Base-by-base conservation (phyloP, 495 filamentous ascomycete species). In the Corynascus novoguineensis region DNA sequence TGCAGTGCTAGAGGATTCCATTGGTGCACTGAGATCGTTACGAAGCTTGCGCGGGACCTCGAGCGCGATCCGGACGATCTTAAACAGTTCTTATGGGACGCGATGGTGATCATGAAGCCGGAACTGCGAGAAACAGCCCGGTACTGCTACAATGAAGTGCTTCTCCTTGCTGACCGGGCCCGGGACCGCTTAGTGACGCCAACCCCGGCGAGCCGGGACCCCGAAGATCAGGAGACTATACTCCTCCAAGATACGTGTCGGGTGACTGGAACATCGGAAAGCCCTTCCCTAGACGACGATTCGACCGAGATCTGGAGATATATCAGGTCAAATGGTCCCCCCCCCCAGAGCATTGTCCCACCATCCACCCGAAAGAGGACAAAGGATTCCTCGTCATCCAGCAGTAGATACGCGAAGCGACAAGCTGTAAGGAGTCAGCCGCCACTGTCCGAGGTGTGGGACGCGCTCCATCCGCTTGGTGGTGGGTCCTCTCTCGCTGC, bases 391-490 rank as follows among this genome's bases (percentile, higher is more conserved):
- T 11, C 2, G 40, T 42, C 40, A 22, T 42, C 40, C 40, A 22
- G 40, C 40, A 22, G 24, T 21, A 19, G 40, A 42, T 42, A 21
- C 24, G 24, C 40, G 19, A 42, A 42, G 40, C 40, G 40, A 42
- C n/a, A 42, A n/a, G 40, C 40, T 42, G 40, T 22, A 21, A 42
- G 40, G 17, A 42, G 40, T 42, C 40, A 42, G 40, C 40, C 40
- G 40, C 40, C 12, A 19, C 40, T 21, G 40, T 42, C 40, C 40
- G n/a, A 42, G 40, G 40, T 42, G 40, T 42, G 40, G 40, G 40
- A 42, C 40, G 40, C 19, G 17, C 40, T 42, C 40, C 40, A 42
- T 42, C 40, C 40, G 40, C 40, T 42, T 42, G 40, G 40, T 42
- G 40, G 40, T 42, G 19, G 40, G 11, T 42, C 40, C 40, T 42